Evolutionary conservation across 352 stramenopile genomes (phyloP).

Genomic region (Pythium apleroticum): DNA sequence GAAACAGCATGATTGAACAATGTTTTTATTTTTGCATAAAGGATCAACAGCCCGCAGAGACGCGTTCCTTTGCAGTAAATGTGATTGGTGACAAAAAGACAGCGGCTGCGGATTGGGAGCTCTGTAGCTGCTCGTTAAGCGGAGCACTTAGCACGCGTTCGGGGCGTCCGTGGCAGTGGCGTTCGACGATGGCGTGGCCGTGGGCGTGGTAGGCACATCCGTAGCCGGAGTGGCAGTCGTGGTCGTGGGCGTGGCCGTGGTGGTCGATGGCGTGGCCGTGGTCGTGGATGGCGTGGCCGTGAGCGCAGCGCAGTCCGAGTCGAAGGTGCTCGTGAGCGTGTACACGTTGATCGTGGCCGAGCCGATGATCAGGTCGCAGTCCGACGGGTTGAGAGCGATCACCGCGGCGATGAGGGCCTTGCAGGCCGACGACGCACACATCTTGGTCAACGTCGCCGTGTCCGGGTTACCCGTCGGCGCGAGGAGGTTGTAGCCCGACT

Average conservation of each 20-base stretch:
- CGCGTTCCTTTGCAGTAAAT: background rate
- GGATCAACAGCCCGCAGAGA: background rate
- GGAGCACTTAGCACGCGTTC: background rate
- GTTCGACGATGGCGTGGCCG: background rate
- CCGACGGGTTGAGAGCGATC: background rate
- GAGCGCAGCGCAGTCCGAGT: slow-evolving; percentile 7
- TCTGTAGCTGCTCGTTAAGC: background rate
- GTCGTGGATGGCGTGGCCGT: slow-evolving; percentile 6
- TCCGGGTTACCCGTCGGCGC: slow-evolving; percentile 6
- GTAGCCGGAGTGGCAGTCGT: slow-evolving; percentile 2
- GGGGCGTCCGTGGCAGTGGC: background rate
- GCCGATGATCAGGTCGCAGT: slow-evolving; percentile 14
- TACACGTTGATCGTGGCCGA: slow-evolving; percentile 15
- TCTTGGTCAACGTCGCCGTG: slow-evolving; percentile 1
- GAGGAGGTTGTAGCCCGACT: slow-evolving; percentile 17
- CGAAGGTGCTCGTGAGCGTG: slow-evolving; percentile 4
- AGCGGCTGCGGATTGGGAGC: background rate
- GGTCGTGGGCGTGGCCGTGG: slow-evolving; percentile 3
- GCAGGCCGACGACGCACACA: slow-evolving; percentile 9
- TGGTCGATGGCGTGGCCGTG: slow-evolving; percentile 6
- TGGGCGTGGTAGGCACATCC: background rate
- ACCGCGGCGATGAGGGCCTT: slow-evolving; percentile 3
- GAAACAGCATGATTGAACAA: background rate
- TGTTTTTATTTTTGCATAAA: background rate
- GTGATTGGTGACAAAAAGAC: background rate